Conservation (phyloP, 73 alveolate species). For the Paraurostyla sp. region DNA sequence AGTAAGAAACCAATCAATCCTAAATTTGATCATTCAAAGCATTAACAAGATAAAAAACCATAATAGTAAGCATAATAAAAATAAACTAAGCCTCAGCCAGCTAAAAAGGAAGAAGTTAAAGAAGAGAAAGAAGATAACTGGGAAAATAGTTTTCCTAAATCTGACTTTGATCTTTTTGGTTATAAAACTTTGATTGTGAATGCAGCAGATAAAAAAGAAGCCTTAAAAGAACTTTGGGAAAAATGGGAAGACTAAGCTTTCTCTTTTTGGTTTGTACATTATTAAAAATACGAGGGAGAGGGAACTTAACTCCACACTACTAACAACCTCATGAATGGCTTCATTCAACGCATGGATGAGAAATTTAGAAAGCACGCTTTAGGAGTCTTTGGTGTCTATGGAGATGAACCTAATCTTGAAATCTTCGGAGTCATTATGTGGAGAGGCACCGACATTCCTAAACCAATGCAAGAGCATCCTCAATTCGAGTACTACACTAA, state of each 20-base stretch:
- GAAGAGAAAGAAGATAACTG: slow-evolving; percentile 65
- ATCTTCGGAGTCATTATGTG: slow-evolving; percentile 95
- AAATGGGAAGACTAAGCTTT: slow-evolving; percentile 84
- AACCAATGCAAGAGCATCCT: slow-evolving; percentile 88
- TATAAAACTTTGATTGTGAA: slow-evolving; percentile 90
- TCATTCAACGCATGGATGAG: slow-evolving; percentile 94
- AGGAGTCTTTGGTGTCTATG: slow-evolving; percentile 92
- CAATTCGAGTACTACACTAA: slow-evolving; percentile 82
- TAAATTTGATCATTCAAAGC: neutral
- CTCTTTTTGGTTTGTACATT: slow-evolving; percentile 91
- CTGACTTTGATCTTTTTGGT: slow-evolving; percentile 77
- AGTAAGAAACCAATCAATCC: slow-evolving; percentile 57
- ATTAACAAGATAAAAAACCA: slow-evolving; percentile 29
- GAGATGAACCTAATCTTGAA: slow-evolving; percentile 93
- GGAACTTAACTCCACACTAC: slow-evolving; percentile 83
- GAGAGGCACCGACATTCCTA: slow-evolving; percentile 94
- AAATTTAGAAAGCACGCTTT: slow-evolving; percentile 84
- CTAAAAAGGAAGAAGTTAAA: slow-evolving; percentile 72
- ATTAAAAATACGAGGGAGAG: slow-evolving; percentile 93
- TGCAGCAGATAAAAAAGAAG: slow-evolving; percentile 84
- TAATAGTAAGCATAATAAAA: neutral
- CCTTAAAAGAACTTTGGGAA: slow-evolving; percentile 82
- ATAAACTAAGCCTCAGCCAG: neutral
- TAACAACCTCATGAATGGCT: slow-evolving; percentile 91
- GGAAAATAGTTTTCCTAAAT: slow-evolving; percentile 63